Evolutionary conservation across 2,329 filamentous ascomycete genomes (phyloP), one percentile per base, ranked within the genome.

Genomic region (Nemania sp.): DNA sequence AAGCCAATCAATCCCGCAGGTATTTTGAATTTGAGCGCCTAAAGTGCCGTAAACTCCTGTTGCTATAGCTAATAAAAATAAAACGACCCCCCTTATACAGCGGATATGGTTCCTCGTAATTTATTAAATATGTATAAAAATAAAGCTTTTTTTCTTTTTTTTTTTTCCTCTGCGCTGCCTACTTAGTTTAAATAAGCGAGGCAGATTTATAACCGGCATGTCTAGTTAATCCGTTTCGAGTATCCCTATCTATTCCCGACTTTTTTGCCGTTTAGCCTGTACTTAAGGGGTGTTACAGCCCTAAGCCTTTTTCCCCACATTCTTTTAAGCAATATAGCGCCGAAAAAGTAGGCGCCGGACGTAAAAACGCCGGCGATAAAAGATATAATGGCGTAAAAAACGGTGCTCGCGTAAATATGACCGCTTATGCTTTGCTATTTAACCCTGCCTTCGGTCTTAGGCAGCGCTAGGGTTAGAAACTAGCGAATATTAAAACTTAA

Each of bases 401-500:
- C 74, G 34, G 85, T 88, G 72, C 84, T 86, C 7, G 84, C 83
- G 70, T 85, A 87, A 32, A 88, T 80, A 65, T 88, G 85, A 0
- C 85, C 84, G n/a, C 86, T 85, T 75, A 88, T 81, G 3, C 86
- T 86, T 60, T 83, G 80, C 86, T 86, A 88, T 74, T 87, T 84
- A 5, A 88, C 84, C 63, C 78, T 80, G 11, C 86, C 86, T 73
- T 87, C 86, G 17, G 81, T 85, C 73, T 83, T 83, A 64, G 90
- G 90, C 65, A 94, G 79, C 39, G 82, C 80, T 0, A 90, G 88
- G 21, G 85, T 90, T 0, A 90, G 89, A 74, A 94, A 95, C 95
- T 95, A 98, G 46, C 91, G 81, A 12, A 98, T 88, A 42, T 87
- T 90, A 70, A 98, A 90, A 46, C 81, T 83, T 68, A 98, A 80